These are phyloP conservation scores for Boletus pseudo-olivaceus DNA, from an alignment of 768 basidiomycete species.

Conservation along the genomic window DNA sequence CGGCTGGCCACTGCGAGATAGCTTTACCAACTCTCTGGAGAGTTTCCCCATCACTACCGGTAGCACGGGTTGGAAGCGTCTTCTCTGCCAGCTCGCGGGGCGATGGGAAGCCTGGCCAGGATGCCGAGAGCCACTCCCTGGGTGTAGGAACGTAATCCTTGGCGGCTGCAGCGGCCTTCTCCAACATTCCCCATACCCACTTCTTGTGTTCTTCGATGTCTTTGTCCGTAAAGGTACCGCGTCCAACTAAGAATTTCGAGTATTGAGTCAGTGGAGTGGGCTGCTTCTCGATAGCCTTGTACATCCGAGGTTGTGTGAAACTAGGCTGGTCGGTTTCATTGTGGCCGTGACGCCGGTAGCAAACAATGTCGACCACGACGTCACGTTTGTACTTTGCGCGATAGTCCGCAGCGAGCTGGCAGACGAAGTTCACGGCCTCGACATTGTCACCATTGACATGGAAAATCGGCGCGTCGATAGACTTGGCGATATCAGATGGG, in stretches of 20 bases:
- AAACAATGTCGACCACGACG: conserved; percentile 97
- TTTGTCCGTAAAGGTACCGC: conserved; percentile 91
- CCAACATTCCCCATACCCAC: conserved; percentile 99
- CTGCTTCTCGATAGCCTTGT: conserved; percentile 93
- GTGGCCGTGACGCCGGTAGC: conserved; percentile 98
- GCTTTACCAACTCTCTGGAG: conserved; percentile 84
- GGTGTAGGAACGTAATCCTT: conserved; percentile 95
- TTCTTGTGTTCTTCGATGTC: conserved; percentile 98
- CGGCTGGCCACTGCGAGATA: conserved; percentile 81
- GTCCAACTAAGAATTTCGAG: conserved; percentile 83
- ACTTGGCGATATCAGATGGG: conserved; percentile 96
- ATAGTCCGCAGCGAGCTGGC: conserved; percentile 96
- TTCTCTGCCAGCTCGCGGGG: conserved; percentile 93
- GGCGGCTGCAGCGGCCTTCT: conserved; percentile 88
- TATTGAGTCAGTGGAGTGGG: conserved; percentile 90
- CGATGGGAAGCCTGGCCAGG: conserved; percentile 98
- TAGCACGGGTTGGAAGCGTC: conserved; percentile 85
- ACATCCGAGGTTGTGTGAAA: conserved; percentile 99
- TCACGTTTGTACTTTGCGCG: conserved; percentile 99
- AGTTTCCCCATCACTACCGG: conserved; percentile 72
- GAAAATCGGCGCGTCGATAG: conserved; percentile 98
- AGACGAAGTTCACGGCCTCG: conserved; percentile 98
- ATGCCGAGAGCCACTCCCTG: conserved; percentile 96
- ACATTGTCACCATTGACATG: conserved; percentile 99
- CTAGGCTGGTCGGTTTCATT: conserved; percentile 99